Conservation (phyloP, 129 eudicot genomes). For the Chrysanthemum seticuspe region DNA sequence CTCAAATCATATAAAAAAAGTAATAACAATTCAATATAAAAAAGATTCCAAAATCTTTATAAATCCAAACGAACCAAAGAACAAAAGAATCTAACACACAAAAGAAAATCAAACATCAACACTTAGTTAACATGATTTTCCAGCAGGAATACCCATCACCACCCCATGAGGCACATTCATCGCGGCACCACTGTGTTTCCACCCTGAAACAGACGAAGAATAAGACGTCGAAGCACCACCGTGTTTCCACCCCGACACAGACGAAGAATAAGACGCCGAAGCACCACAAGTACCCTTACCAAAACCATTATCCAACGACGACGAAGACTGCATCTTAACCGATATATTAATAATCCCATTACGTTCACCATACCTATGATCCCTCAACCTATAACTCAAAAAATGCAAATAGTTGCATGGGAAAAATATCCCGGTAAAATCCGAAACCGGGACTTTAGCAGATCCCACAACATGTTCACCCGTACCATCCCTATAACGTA, state of each 20-base stretch:
- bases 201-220: not conserved
- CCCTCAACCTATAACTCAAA: constrained; percentile 44
- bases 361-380: constrained; percentile 11
- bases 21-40: too few species aligned
- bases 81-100: too few species aligned
- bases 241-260: constrained; percentile 12
- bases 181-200: constrained; percentile 10
- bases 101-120: not conserved
- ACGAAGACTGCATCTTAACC: constrained; percentile 34
- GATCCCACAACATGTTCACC: constrained; percentile 42
- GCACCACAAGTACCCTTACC: not conserved
- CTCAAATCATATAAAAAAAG: too few species aligned
- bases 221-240: not conserved
- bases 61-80: too few species aligned
- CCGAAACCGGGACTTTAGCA: constrained; percentile 57
- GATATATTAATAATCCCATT: constrained; percentile 75
- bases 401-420: constrained; percentile 53
- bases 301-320: not conserved
- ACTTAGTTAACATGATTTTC: constrained; percentile 8
- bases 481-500: constrained; percentile 26
- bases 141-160: constrained; percentile 46
- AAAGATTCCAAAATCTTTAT: too few species aligned
- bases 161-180: constrained; percentile 19
- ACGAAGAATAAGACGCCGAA: not conserved
- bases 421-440: constrained; percentile 40